Conservation (phyloP, 441 rosid genomes). For the Biscutella auriculata region DNA sequence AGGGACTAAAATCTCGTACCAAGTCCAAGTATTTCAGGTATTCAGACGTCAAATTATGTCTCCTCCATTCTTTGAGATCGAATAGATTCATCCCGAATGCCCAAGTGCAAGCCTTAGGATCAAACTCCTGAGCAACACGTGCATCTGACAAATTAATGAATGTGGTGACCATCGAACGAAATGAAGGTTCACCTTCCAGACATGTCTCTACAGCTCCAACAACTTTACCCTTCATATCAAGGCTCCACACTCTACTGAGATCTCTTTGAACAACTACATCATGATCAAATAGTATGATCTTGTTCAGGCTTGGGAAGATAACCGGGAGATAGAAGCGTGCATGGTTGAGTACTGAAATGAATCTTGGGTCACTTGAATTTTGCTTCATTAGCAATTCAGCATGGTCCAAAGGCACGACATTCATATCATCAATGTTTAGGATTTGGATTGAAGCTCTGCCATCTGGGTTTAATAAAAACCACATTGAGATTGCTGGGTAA, state of each 20-base stretch:
- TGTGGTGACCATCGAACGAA: conserved; percentile 46
- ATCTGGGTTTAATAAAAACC: conserved; percentile 71
- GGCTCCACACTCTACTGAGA: conserved; percentile 54
- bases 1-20: conserved; percentile 32
- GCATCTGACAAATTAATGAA: conserved; percentile 64
- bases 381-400: conserved; percentile 40
- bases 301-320: conserved; percentile 56
- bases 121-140: conserved; percentile 45
- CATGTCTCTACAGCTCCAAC: conserved; percentile 87
- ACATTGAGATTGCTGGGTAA: conserved; percentile 81
- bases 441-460: conserved; percentile 54
- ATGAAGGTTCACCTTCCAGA: conserved; percentile 44
- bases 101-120: conserved; percentile 68
- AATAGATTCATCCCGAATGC: conserved; percentile 88
- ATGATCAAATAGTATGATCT: conserved; percentile 75
- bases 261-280: conserved; percentile 76
- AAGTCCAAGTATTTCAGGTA: conserved; percentile 48
- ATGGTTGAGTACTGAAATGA: conserved; percentile 56
- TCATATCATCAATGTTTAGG: conserved; percentile 53
- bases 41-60: conserved; percentile 47
- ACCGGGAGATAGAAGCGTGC: conserved; percentile 84
- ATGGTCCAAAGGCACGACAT: conserved; percentile 39
- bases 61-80: conserved; percentile 74
- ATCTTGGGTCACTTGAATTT: conserved; percentile 55
- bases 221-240: conserved; percentile 69